Conservation (phyloP, 805 yeast genomes). For the Teunomyces stri region DNA sequence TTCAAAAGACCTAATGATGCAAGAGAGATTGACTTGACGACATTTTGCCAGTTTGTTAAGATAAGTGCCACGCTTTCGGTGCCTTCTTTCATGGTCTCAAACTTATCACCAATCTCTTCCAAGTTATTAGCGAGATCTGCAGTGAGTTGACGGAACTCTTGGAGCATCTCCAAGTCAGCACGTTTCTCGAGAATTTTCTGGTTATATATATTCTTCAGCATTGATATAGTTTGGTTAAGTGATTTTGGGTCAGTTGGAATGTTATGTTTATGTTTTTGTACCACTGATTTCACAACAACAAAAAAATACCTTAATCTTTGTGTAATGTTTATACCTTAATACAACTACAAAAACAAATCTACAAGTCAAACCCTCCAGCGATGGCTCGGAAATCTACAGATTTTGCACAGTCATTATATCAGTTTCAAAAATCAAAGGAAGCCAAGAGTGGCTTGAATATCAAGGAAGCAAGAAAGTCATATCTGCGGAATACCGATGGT, state of each 20-base stretch:
- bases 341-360: not conserved
- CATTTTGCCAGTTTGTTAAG: constrained; percentile 64
- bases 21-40: constrained; percentile 56
- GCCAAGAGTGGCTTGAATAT: constrained; percentile 1
- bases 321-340: not conserved
- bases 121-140: constrained; percentile 45
- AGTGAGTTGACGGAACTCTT: constrained; percentile 48
- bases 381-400: constrained; percentile 16
- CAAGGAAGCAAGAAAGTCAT: not conserved
- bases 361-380: not conserved
- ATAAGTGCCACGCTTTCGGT: constrained; percentile 58
- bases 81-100: constrained; percentile 53
- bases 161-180: constrained; percentile 50
- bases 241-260: not conserved
- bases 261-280: not conserved
- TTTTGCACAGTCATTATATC: constrained; percentile 13
- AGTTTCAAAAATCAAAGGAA: constrained; percentile 8
- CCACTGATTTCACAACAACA: not conserved
- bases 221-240: not conserved
- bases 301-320: not conserved
- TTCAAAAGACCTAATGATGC: constrained; percentile 54
- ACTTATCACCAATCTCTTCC: constrained; percentile 46
- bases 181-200: constrained; percentile 44
- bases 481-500: constrained; percentile 1
- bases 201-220: constrained; percentile 13